Conservation (phyloP, 1,284 basidiomycete species). For the Agaricales sp. region DNA sequence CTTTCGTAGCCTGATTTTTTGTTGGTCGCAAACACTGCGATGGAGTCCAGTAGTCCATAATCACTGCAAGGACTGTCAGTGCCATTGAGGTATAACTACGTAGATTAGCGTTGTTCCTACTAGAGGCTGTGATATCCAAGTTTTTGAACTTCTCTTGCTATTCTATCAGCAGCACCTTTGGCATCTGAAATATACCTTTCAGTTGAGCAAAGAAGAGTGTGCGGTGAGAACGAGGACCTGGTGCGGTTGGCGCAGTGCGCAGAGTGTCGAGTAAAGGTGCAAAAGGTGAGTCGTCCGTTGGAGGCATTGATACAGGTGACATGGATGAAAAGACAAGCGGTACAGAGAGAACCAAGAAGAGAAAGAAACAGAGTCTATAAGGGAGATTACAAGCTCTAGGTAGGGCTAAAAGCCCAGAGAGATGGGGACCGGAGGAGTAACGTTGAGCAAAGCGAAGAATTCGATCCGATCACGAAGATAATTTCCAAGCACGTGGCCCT, state of each 20-base stretch:
- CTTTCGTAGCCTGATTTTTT: constrained; percentile 91
- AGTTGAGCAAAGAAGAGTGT: constrained; percentile 6
- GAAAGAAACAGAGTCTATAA: constrained; percentile 10
- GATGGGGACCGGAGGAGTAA: background rate
- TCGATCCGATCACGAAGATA: too few species aligned
- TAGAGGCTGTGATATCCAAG: constrained; percentile 50
- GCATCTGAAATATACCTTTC: constrained; percentile 57
- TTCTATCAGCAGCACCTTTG: constrained; percentile 67
- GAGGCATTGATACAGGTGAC: constrained; percentile 45
- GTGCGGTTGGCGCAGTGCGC: constrained; percentile 59
- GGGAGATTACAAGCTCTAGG: background rate
- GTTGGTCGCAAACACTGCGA: constrained; percentile 71
- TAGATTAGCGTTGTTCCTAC: constrained; percentile 31
- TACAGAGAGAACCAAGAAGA: constrained; percentile 2
- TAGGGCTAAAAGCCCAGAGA: background rate
- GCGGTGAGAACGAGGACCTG: constrained; percentile 48
- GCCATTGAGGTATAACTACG: constrained; percentile 8
- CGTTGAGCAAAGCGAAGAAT: too few species aligned
- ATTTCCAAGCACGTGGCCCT: too few species aligned
- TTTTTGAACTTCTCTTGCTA: constrained; percentile 61
- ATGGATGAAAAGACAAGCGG: constrained; percentile 22
- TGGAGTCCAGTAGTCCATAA: constrained; percentile 48
- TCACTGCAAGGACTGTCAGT: constrained; percentile 33
- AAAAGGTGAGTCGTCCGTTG: constrained; percentile 34
- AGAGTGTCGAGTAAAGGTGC: constrained; percentile 50